Base-by-base conservation (phyloP, 2,329 filamentous ascomycete species). In the Bipolaris cookei region DNA sequence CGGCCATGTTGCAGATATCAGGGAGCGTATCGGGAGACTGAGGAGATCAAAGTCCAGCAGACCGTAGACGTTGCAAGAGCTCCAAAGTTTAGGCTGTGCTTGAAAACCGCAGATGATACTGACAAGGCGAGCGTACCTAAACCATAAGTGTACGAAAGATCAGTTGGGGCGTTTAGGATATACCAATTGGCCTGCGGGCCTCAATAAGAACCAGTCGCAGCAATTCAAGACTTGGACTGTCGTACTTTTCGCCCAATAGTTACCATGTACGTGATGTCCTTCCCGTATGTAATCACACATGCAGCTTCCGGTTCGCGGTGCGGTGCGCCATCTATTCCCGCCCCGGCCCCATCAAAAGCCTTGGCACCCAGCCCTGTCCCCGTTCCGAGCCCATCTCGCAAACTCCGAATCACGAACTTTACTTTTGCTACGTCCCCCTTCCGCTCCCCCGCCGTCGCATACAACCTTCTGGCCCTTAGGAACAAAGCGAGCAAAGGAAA, bases 261-360 rank as follows among this genome's bases (percentile, higher is more conserved):
- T n/a, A n/a, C n/a, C n/a, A n/a, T n/a, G n/a, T n/a, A 63, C 58
- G 62, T 65, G 58, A 61, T 50, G 11, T 16, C 14, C 37, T 55
- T 58, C 60, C 56, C 56, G 49, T 13, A 52, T 50, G 38, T 42
- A 34, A 38, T 47, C 8, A n/a, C 43, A 14, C 51, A 38, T n/a
- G 38, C 32, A 34, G n/a, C 38, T 28, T 23, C 41, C 47, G 34
- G 58, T 54, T 54, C 45, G 32, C 53, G 41, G 53, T 34, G 32
- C 43, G 25, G 28, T 30, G 28, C 28, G 3, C 28, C 28, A 30
- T 30, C 28, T 30, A 30, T 30, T 30, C 28, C 28, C 28, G 28
- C 28, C 28, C 54, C 54, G 54, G 54, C 54, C 50, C 54, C 54
- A 57, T 34, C 34, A 21, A 20, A 41, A 44, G 30, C 37, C 59